Evolutionary conservation across 1,139 yeast species (phyloP).

Genomic region (Yamadazyma oceani): DNA sequence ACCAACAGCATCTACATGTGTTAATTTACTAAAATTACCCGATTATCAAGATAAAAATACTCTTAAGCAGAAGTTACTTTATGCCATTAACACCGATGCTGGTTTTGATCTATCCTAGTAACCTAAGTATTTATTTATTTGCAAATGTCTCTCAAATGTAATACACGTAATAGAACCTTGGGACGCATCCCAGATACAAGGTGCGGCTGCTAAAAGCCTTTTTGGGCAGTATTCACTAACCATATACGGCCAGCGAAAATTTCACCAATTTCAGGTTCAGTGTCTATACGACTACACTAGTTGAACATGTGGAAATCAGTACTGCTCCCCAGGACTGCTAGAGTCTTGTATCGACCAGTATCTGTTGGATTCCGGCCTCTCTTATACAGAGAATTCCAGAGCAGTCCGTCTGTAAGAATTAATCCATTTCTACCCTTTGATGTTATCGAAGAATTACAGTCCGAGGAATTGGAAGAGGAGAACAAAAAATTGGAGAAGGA

Average conservation of each 20-base stretch:
- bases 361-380: background rate
- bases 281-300: background rate
- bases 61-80: constrained; percentile 63
- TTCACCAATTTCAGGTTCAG: too few relatives aligned
- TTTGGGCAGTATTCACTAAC: too few relatives aligned
- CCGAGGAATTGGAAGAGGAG: constrained; percentile 30
- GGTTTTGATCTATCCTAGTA: constrained; percentile 74
- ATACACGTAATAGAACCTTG: too few relatives aligned
- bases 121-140: background rate
- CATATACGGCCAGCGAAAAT: too few relatives aligned
- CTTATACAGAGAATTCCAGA: background rate
- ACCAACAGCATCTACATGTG: constrained; percentile 94
- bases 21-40: constrained; percentile 82
- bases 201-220: too few relatives aligned
- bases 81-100: constrained; percentile 77
- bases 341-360: too few relatives aligned
- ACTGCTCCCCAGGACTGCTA: background rate
- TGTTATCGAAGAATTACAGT: constrained; percentile 30
- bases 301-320: background rate
- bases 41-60: constrained; percentile 64
- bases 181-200: too few relatives aligned
- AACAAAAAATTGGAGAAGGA: constrained; percentile 27
- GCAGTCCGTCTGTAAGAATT: constrained; percentile 10
- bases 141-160: too few relatives aligned
- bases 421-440: constrained; percentile 35